These are phyloP conservation scores for Trichoderma sp. DNA, from an alignment of 2,329 filamentous ascomycete species.

Conservation along the genomic window DNA sequence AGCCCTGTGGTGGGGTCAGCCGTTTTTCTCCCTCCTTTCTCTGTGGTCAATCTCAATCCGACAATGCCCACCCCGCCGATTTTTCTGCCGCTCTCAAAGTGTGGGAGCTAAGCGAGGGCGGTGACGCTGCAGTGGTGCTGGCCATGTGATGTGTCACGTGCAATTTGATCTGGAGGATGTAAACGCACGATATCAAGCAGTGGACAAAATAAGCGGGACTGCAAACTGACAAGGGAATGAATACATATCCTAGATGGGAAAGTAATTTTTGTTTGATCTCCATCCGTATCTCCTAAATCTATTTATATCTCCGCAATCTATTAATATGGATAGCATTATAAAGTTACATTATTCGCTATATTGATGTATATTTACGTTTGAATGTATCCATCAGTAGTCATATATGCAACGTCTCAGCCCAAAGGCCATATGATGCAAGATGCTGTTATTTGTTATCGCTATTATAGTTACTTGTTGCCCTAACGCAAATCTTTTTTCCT, in stretches of 20 bases:
- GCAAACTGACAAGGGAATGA: background rate
- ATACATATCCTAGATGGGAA: background rate
- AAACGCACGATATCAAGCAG: background rate
- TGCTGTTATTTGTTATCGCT: background rate
- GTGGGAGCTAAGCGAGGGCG: conserved; percentile 47
- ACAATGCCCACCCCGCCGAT: conserved; percentile 38
- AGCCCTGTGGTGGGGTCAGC: conserved; percentile 43
- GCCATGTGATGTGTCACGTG: conserved; percentile 32
- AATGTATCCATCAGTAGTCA: background rate
- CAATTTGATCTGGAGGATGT: background rate
- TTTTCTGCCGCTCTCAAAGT: conserved; percentile 41
- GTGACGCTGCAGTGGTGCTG: conserved; percentile 29
- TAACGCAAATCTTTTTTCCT: background rate
- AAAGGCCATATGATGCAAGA: background rate
- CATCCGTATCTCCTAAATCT: background rate
- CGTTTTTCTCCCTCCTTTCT: conserved; percentile 10
- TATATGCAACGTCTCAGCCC: background rate
- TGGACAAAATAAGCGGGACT: background rate
- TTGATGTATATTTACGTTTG: background rate
- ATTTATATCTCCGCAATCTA: background rate
- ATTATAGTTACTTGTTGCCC: conserved; percentile 2
- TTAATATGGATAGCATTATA: background rate
- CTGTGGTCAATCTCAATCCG: conserved; percentile 20
- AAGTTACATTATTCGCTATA: background rate
- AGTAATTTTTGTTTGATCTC: background rate